Evolutionary conservation across 768 basidiomycete species (phyloP), one percentile per base, ranked within the genome.

Genomic region (Xanthoconium stramineum): DNA sequence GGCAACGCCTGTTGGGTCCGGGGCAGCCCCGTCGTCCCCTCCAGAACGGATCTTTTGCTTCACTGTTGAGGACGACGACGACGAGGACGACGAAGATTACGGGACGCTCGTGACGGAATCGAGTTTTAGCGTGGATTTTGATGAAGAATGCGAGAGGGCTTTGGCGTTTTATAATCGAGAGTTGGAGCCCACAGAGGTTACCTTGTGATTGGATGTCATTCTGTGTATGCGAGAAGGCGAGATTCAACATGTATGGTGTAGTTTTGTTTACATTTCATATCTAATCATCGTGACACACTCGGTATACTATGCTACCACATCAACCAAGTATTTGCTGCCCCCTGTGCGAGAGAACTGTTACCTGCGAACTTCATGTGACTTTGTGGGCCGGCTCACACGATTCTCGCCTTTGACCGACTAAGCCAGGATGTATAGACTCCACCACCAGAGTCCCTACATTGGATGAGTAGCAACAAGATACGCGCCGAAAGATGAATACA

Each of bases 21-120:
- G 30, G 50, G 19, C 12, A 32, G 2, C 39, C 10, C 42, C 47
- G 1, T 9, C 29, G 13, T 36, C 55, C 10, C 52, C 56, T 47
- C 57, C 63, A 0, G n/a, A 5, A n/a, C 59, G 29, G 13, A 55
- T 58, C 28, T 59, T 65, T 50, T 63, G 37, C 59, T 70, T 65
- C 57, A 64, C 50, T 52, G 54, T 62, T 0, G 67, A 62, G 15
- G 65, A 62, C 10, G 65, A 43, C 3, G 55, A 61, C 0, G 69
- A 71, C 3, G 65, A n/a, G n/a, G n/a, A 65, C 13, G 66, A 72
- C 2, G 67, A 61, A 4, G 68, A 73, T 40, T 72, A 73, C 10
- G 70, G 70, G 17, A 62, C 46, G 3, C 29, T 59, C 11, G 17
- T 70, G 28, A 10, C 56, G 6, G 44, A 66, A 40, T 49, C 67